phyloP scores from a whole-genome alignment of 2,329 filamentous ascomycete genomes.

The Dactylellina parvicollis region DNA sequence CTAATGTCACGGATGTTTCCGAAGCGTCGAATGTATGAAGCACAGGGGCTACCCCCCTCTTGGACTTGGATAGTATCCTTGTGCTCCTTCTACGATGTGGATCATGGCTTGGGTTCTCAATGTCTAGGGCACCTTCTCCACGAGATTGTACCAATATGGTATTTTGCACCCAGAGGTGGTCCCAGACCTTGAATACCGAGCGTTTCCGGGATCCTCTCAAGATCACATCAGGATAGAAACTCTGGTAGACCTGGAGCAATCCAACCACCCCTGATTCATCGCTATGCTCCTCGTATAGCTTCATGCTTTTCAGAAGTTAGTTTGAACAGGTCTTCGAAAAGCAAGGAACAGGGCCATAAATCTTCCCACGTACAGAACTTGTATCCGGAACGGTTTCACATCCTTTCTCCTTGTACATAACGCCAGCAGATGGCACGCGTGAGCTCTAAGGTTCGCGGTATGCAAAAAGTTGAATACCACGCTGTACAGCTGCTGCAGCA shows the following conservation, averaged over 20 bases:
- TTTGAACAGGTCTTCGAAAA: neutral
- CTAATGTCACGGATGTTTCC: slow-evolving; percentile 73
- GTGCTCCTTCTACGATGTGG: slow-evolving; percentile 25
- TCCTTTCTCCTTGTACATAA: slow-evolving; percentile 82
- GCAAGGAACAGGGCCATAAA: neutral
- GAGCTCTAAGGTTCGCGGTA: slow-evolving; percentile 75
- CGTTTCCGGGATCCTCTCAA: slow-evolving; percentile 65
- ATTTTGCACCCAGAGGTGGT: slow-evolving; percentile 45
- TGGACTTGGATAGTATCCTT: slow-evolving; percentile 62
- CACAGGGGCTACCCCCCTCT: slow-evolving; percentile 70
- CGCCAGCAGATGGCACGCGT: slow-evolving; percentile 79
- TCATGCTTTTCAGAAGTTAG: slow-evolving; percentile 63
- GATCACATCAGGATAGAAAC: slow-evolving; percentile 90
- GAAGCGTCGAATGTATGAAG: slow-evolving; percentile 74
- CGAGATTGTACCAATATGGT: slow-evolving; percentile 24
- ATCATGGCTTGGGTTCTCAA: neutral
- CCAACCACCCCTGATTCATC: slow-evolving; percentile 79
- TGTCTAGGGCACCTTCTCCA: slow-evolving; percentile 11
- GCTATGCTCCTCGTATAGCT: slow-evolving; percentile 65
- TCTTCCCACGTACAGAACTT: slow-evolving; percentile 70
- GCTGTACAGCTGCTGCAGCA: slow-evolving; percentile 76
- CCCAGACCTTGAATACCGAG: slow-evolving; percentile 39
- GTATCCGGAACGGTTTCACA: slow-evolving; percentile 84
- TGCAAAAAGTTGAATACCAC: slow-evolving; percentile 84
- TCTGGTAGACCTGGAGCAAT: slow-evolving; percentile 83